Evolutionary conservation across 176 grass and related monocot genomes (phyloP).

Genomic region (Musa beccarii): DNA sequence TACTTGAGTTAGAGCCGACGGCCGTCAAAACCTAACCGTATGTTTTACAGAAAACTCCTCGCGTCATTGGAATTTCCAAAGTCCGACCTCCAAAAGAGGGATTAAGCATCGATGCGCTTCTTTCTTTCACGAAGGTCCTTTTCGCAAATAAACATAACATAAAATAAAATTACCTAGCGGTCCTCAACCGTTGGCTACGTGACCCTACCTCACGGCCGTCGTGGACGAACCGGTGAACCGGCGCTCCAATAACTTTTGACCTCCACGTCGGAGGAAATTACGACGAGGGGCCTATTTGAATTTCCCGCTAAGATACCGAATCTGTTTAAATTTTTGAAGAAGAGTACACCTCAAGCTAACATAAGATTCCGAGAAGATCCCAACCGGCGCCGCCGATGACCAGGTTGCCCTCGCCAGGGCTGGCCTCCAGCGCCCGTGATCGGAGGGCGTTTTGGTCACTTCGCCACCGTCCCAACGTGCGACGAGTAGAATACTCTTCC

Average conservation of each 20-base stretch:
- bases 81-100: too few species aligned
- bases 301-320: slow-evolving; percentile 10
- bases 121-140: too few species aligned
- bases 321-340: slow-evolving; percentile 20
- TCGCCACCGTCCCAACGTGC: not conserved
- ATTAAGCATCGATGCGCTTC: too few species aligned
- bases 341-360: not conserved
- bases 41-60: too few species aligned
- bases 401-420: too few species aligned
- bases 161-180: not conserved
- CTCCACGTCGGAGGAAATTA: not conserved
- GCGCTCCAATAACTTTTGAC: too few species aligned
- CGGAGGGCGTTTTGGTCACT: not conserved
- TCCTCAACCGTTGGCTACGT: not conserved
- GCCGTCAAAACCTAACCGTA: too few species aligned
- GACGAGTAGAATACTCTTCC: not conserved
- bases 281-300: not conserved
- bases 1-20: too few species aligned
- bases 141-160: not conserved
- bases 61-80: too few species aligned
- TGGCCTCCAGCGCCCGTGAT: not conserved
- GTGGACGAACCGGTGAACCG: not conserved
- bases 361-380: not conserved
- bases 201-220: not conserved
- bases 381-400: not conserved